Percentiles rank a stretch among this genome's conserved stretches.
Conservation (phyloP, 129 eudicot species). For the Smallanthus sonchifolius region DNA sequence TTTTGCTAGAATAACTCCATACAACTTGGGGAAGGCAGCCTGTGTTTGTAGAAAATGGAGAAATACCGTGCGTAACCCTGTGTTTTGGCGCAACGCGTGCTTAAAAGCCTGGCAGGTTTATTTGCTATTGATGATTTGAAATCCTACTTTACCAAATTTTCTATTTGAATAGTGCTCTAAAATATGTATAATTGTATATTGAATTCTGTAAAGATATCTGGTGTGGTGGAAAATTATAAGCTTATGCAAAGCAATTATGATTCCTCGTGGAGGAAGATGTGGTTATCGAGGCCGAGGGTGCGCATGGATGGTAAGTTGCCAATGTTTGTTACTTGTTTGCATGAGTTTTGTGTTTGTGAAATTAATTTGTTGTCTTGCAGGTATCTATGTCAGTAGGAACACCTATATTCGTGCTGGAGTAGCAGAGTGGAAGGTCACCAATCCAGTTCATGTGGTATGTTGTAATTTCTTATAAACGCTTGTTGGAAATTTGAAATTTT, state of each 20-base stretch:
- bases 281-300: conserved; percentile 89
- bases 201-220: conserved; percentile 45
- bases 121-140: neutral
- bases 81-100: conserved; percentile 96
- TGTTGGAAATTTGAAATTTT: neutral
- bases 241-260: conserved; percentile 72
- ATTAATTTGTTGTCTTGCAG: conserved; percentile 30
- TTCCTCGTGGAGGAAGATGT: conserved; percentile 99
- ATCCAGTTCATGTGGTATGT: conserved; percentile 90
- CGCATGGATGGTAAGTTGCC: conserved; percentile 74
- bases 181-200: neutral
- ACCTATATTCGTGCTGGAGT: conserved; percentile 93
- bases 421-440: conserved; percentile 90
- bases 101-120: conserved; percentile 93
- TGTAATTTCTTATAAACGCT: neutral
- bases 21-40: conserved; percentile 81
- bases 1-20: conserved; percentile 80
- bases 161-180: neutral
- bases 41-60: conserved; percentile 99
- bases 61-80: conserved; percentile 83
- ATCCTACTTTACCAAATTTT: neutral
- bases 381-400: conserved; percentile 89
- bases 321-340: neutral
- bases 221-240: conserved; percentile 76
- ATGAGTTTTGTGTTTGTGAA: conserved; percentile 12